phyloP scores from a whole-genome alignment of 1,139 yeast species.

The Kodamaea derodonti region DNA sequence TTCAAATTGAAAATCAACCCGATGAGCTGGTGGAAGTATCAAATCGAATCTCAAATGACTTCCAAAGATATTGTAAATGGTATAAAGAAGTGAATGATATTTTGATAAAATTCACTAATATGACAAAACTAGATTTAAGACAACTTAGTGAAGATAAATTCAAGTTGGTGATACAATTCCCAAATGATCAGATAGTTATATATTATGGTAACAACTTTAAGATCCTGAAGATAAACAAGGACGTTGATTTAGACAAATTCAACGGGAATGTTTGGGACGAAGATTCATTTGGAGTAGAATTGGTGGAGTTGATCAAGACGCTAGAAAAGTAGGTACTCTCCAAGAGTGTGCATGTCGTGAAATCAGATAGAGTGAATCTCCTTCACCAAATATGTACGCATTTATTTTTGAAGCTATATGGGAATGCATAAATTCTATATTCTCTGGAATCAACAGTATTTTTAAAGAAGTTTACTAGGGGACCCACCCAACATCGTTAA shows the following conservation, averaged over 20 bases:
- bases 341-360: too few relatives aligned
- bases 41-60: constrained; percentile 8
- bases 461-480: too few relatives aligned
- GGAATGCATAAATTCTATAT: too few relatives aligned
- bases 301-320: constrained; percentile 2
- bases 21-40: neutral
- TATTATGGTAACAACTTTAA: constrained; percentile 4
- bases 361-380: too few relatives aligned
- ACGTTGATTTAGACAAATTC: constrained; percentile 2
- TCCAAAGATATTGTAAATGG: constrained; percentile 28
- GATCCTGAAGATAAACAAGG: constrained; percentile 3
- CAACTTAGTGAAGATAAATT: constrained; percentile 7
- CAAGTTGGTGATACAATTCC: constrained; percentile 4
- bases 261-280: neutral
- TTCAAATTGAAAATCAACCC: neutral
- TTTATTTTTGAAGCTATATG: too few relatives aligned
- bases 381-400: too few relatives aligned
- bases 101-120: constrained; percentile 16
- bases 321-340: too few relatives aligned
- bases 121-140: constrained; percentile 12
- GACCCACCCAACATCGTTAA: too few relatives aligned
- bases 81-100: constrained; percentile 26
- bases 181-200: constrained; percentile 1
- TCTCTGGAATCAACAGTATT: too few relatives aligned
- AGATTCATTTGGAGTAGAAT: constrained; percentile 1